Percentiles rank a stretch among this genome's conserved stretches.
Conservation (phyloP, 176 grass and related monocot species). For the Oryza brachyantha region DNA sequence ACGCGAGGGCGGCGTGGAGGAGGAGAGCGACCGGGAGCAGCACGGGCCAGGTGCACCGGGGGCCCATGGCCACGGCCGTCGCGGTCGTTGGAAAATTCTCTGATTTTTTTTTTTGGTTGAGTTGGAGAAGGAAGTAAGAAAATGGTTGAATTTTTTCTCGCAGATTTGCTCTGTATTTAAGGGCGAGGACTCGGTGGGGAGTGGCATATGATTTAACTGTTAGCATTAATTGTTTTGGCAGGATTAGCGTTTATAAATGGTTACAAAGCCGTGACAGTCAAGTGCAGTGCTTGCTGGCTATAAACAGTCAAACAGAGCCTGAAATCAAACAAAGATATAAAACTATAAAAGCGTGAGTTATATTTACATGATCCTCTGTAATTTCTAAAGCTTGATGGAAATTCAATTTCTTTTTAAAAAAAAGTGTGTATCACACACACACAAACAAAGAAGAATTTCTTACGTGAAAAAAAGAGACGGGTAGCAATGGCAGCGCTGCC, state of each 20-base stretch:
- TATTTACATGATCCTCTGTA: background rate
- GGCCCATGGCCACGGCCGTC: background rate
- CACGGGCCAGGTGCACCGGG: background rate
- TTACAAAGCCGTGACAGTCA: background rate
- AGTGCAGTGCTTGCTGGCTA: background rate
- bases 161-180: slow-evolving; percentile 7
- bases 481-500: too few relatives aligned
- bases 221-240: slow-evolving; percentile 17
- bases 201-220: slow-evolving; percentile 13
- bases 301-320: background rate
- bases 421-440: too few relatives aligned
- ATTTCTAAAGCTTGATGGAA: background rate
- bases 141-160: background rate
- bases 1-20: background rate
- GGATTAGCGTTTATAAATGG: slow-evolving; percentile 29
- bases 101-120: background rate
- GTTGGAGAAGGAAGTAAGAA: background rate
- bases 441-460: too few relatives aligned
- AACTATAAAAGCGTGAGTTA: background rate
- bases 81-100: background rate
- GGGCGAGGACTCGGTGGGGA: background rate
- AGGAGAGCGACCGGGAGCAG: slow-evolving; percentile 11
- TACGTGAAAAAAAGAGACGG: too few relatives aligned
- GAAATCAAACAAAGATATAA: background rate
- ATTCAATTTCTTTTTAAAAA: background rate